These are phyloP conservation scores for Cicer arietinum DNA, from an alignment of 306 rosid species.

Conservation along the genomic window DNA sequence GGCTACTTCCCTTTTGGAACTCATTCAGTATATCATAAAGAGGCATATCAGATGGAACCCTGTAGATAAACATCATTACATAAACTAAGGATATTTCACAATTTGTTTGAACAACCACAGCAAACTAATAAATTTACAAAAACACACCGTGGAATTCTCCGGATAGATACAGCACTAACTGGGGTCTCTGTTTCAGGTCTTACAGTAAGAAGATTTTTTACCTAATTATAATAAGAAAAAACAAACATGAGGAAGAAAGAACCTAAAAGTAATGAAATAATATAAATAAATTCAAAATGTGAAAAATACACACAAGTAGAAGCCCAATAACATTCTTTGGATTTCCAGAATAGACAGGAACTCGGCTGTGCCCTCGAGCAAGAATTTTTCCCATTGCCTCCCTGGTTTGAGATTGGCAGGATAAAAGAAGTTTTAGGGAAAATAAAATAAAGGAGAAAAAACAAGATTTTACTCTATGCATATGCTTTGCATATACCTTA, in stretches of 20 bases:
- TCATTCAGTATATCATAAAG: conserved; percentile 95
- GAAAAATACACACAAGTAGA: conserved; percentile 67
- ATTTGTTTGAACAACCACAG: conserved; percentile 10
- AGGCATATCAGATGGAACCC: conserved; percentile 99
- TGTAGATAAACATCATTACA: conserved; percentile 49
- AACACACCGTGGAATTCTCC: conserved; percentile 87
- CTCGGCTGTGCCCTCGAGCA: conserved; percentile 98
- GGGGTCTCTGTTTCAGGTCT: conserved; percentile 99
- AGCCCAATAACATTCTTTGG: conserved; percentile 92
- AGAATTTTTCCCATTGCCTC: conserved; percentile 98
- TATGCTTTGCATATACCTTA: neutral
- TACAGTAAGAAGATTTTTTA: conserved; percentile 95
- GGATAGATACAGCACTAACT: conserved; percentile 94
- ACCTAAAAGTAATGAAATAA: conserved; percentile 18
- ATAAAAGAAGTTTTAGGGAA: neutral
- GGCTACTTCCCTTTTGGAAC: conserved; percentile 99
- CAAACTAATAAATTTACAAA: conserved; percentile 21
- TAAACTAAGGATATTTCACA: conserved; percentile 41
- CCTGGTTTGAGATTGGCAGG: conserved; percentile 59
- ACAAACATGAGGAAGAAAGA: conserved; percentile 29
- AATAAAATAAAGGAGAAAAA: neutral
- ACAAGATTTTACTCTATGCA: neutral
- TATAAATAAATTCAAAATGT: conserved; percentile 16
- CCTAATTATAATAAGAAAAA: conserved; percentile 57
- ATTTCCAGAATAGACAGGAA: conserved; percentile 97